Conservation (phyloP, 306 rosid genomes). For the Cicer bijugum region DNA sequence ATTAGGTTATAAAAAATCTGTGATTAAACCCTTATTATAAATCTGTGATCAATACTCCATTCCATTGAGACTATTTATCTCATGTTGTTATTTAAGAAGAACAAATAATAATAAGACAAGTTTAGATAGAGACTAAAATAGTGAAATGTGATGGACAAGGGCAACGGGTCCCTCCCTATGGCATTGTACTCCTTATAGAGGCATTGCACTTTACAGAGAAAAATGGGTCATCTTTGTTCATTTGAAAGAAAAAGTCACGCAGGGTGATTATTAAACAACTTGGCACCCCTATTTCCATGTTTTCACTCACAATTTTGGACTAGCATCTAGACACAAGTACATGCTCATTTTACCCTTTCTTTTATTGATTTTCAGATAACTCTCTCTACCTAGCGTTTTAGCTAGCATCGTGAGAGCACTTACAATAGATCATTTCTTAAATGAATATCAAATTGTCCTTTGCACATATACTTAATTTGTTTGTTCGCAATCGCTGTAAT, state of each 20-base stretch:
- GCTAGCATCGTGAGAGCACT: too few relatives aligned
- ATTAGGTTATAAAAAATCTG: too few relatives aligned
- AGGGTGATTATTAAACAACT: not conserved
- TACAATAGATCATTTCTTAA: too few relatives aligned
- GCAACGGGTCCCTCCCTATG: constrained; percentile 35
- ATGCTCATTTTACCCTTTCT: constrained; percentile 1
- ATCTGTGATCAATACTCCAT: too few relatives aligned
- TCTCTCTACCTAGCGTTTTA: not conserved
- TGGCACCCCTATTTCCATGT: constrained; percentile 16
- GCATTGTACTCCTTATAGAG: not conserved
- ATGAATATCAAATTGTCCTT: too few relatives aligned
- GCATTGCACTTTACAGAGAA: constrained; percentile 12
- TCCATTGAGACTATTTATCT: not conserved
- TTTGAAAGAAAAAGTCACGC: constrained; percentile 29
- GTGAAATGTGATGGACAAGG: not conserved
- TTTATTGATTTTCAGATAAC: not conserved
- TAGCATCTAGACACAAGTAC: not conserved
- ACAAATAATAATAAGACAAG: not conserved
- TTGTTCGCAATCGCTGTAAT: too few relatives aligned
- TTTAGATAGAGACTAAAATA: not conserved
- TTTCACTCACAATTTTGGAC: constrained; percentile 5
- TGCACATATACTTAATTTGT: too few relatives aligned
- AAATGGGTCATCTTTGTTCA: constrained; percentile 33
- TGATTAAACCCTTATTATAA: too few relatives aligned
- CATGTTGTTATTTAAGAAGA: not conserved